Base-by-base conservation (phyloP, 495 filamentous ascomycete genomes). In the Lasiosphaeriaceae sp. region DNA sequence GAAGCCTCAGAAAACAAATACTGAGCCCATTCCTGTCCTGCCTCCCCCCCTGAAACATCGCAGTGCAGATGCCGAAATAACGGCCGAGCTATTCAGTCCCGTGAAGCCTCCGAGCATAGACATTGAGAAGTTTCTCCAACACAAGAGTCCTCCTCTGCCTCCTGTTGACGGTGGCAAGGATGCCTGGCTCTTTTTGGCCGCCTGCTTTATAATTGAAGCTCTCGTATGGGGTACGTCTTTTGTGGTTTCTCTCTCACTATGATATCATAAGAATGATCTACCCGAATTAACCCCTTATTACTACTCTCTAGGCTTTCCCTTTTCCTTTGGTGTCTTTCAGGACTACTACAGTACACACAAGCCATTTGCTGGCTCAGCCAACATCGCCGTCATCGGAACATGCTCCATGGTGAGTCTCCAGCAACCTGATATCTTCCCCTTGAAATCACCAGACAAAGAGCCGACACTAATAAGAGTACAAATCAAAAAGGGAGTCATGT, bases 171-270 rank as follows among this genome's bases (percentile, higher is more conserved):
- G 78, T 21, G 87, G 86, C 11, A 80, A 75, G 48, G 70, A 82
- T 41, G 86, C 87, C 12, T 90, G 82, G 81, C 71, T 86, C 0
- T 86, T 86, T 57, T 74, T 90, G 17, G 71, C 76, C 1, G 82
- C 79, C 3, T 78, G 79, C 59, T 88, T 88, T 66, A 66, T 83
- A 52, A 70, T 89, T 24, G 86, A 90, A 60, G 80, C 74, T n/a
- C 66, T 88, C 11, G 72, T 86, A 21, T 89, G 85, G 85, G 85
- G 84, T 84, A 66, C 60, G 71, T 17, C 11, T 44, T 23, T 19
- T 17, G 43, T 4, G 6, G 34, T 37, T 21, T 23, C 48, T 35
- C 26, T 47, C 50, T 2, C 11, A 47, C 29, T 34, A 48, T 44
- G 24, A 22, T 37, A 56, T 17, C 23, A 41, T 17, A 1, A 47